These are phyloP conservation scores for Venturia aucupariae DNA, from an alignment of 2,329 filamentous ascomycete genomes.

Conservation along the genomic window DNA sequence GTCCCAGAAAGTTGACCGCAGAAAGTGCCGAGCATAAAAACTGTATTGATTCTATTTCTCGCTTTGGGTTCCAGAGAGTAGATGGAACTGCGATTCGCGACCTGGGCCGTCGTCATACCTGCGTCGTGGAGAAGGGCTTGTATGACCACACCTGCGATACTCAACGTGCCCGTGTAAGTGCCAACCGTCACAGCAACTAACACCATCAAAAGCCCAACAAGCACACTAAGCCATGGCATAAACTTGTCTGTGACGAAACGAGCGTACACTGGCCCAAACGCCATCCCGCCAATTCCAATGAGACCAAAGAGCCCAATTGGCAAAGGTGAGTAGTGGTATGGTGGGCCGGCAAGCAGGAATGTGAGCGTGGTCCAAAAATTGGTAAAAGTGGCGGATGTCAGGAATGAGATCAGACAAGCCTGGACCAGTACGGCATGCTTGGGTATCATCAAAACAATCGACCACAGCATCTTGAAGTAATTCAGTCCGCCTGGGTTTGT, in stretches of 20 bases:
- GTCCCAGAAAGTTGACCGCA: conserved; percentile 65
- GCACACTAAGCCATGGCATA: conserved; percentile 56
- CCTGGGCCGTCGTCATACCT: conserved; percentile 63
- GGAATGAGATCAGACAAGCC: conserved; percentile 56
- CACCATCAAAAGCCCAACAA: conserved; percentile 51
- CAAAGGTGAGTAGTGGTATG: conserved; percentile 58
- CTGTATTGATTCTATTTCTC: conserved; percentile 69
- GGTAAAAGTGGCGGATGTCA: conserved; percentile 53
- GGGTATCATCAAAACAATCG: conserved; percentile 54
- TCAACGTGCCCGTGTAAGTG: conserved; percentile 57
- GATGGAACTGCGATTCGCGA: conserved; percentile 62
- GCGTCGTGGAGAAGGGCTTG: conserved; percentile 64
- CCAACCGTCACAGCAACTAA: conserved; percentile 57
- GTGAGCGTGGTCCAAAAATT: conserved; percentile 68
- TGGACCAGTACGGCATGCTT: conserved; percentile 62
- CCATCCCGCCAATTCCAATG: conserved; percentile 62
- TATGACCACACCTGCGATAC: conserved; percentile 61
- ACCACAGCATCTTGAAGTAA: conserved; percentile 57
- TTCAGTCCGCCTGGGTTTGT: conserved; percentile 57
- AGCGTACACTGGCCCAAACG: conserved; percentile 59
- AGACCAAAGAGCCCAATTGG: conserved; percentile 71
- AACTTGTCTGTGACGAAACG: conserved; percentile 61
- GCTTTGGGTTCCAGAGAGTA: conserved; percentile 62
- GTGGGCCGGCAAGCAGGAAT: conserved; percentile 62
- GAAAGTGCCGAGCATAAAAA: conserved; percentile 71